Percentiles rank a stretch among this genome's conserved stretches.
phyloP scores from a whole-genome alignment of 2,329 filamentous ascomycete genomes.

The Cercospora sp. region DNA sequence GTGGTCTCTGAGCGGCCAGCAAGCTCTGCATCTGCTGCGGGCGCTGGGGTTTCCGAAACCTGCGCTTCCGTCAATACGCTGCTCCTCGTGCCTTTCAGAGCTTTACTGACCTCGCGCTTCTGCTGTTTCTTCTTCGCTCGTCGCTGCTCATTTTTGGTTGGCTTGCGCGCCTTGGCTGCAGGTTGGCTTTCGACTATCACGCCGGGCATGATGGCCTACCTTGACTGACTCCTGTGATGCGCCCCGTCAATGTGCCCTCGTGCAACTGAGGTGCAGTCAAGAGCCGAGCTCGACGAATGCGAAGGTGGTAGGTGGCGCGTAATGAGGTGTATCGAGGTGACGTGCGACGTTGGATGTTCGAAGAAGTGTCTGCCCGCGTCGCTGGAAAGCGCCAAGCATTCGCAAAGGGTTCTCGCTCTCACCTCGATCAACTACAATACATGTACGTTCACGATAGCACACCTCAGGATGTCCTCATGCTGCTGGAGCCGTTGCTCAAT shows the following conservation, averaged over 20 bases:
- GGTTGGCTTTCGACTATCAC: conserved; percentile 35
- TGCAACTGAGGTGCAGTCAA: neutral
- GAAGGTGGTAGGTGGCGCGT: neutral
- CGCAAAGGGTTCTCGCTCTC: neutral
- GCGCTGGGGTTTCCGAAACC: conserved; percentile 15
- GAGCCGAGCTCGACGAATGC: neutral
- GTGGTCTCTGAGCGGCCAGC: conserved; percentile 30
- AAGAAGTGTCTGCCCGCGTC: neutral
- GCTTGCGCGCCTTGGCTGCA: conserved; percentile 55
- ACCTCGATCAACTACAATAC: neutral
- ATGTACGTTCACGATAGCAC: neutral
- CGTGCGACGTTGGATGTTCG: neutral
- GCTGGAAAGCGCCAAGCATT: neutral
- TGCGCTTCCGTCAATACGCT: neutral
- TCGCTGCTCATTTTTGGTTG: conserved; percentile 91
- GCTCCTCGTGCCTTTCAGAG: neutral
- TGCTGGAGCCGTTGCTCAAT: neutral
- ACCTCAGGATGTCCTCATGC: neutral
- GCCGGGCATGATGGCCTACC: conserved; percentile 39
- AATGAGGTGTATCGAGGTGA: neutral
- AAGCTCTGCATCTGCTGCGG: conserved; percentile 38
- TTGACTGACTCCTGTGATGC: conserved; percentile 15
- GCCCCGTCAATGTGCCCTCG: neutral
- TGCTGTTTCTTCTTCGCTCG: conserved; percentile 93
- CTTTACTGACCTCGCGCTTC: conserved; percentile 59